Conservation (phyloP, 2,329 filamentous ascomycete genomes). For the Talaromyces sp. region DNA sequence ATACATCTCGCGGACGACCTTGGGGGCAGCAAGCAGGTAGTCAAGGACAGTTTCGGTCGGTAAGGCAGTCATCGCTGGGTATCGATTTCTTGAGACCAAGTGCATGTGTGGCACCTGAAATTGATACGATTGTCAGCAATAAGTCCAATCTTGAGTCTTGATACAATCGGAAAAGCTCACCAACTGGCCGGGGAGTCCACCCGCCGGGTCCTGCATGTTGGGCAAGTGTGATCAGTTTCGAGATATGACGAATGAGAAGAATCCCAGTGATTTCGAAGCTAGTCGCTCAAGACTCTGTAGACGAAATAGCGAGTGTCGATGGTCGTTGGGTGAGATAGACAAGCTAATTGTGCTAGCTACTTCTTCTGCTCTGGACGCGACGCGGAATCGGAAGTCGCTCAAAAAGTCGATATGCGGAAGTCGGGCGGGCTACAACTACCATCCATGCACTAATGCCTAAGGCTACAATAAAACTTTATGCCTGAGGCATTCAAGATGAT, state of each 20-base stretch:
- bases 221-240: constrained; percentile 24
- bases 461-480: neutral
- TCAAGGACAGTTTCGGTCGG: constrained; percentile 74
- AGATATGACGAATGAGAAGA: neutral
- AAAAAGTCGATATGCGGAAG: constrained; percentile 19
- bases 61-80: constrained; percentile 68
- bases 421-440: constrained; percentile 19
- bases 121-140: neutral
- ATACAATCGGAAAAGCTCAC: constrained; percentile 30
- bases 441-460: constrained; percentile 23
- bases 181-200: constrained; percentile 44
- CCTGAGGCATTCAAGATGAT: neutral
- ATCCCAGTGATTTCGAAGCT: too few relatives aligned
- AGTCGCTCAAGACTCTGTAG: neutral
- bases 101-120: constrained; percentile 80
- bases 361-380: constrained; percentile 13
- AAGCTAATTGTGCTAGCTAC: constrained; percentile 6
- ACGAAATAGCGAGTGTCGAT: neutral
- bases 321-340: neutral
- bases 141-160: neutral
- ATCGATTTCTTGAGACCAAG: constrained; percentile 78
- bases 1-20: constrained; percentile 77
- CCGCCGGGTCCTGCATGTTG: constrained; percentile 47
- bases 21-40: constrained; percentile 78
- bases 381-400: constrained; percentile 15